Evolutionary conservation across 352 stramenopile species (phyloP), one percentile per base, ranked within the genome.

Genomic region (Peronospora destructor): DNA sequence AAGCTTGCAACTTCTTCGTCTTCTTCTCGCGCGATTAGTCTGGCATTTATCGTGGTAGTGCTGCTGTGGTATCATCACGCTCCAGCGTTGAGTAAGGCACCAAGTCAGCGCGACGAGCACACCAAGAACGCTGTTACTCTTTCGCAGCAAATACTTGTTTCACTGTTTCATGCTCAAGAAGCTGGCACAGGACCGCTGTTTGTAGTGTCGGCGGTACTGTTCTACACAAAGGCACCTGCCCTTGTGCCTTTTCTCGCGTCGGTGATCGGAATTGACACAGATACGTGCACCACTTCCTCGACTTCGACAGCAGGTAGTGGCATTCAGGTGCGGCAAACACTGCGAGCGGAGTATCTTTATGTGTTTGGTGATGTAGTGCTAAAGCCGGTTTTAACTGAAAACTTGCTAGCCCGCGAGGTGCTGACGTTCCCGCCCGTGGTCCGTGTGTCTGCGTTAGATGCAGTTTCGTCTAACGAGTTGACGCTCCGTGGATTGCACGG

Each of bases 371-470:
- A 87, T 45, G 63, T 76, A 0, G 55, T 87, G 1, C 62, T 87
- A 14, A 87, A 87, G 49, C 72, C 74, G 10, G 73, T 85, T 21
- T 36, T 87, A 16, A 85, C 76, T 0, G 76, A 87, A 43, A 84
- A 66, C 21, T 49, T 84, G 32, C 66, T 87, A 50, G 73, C 73
- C 2, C 58, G 73, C 13, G 71, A 87, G 42, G 61, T 84, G 11
- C 45, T 85, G 13, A 72, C 62, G 4, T 84, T 83, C 33, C 35
- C 61, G 21, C 68, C 68, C 4, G 52, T 60, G 3, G 23, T 39
- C 2, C 49, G 63, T 16, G 40, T 77, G 4, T 68, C 64, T 4
- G 64, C 68, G 7, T 40, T 57, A 3, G 58, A 76, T 49, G 54
- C 53, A 8, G 37, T 56, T 10, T 56, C 59, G 6, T 57, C 44